Evolutionary conservation across 1,139 yeast species (phyloP), one percentile per base, ranked within the genome.

Genomic region (Magnusiomyces tetraspermus): DNA sequence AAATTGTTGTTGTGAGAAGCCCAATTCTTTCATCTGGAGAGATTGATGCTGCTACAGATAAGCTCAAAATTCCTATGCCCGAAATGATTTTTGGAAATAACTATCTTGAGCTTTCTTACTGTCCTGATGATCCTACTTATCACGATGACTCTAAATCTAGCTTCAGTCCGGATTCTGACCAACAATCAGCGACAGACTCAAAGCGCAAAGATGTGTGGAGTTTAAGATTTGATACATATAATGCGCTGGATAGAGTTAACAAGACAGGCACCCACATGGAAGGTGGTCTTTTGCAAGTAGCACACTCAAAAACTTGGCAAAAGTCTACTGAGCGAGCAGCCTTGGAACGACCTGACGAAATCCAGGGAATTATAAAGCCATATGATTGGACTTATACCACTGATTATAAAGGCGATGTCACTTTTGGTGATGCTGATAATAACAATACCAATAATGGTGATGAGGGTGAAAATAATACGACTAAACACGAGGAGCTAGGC

Each of bases 81-180:
- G 99, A 92, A 65, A 92, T 92, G 98, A 89, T 92, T 17, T 92
- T 92, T 70, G 97, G 97, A n/a, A 82, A 86, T 60, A 90, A 86
- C 65, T 69, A 70, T 55, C 82, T 89, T 30, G 48, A 45, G 24
- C 21, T 45, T 17, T 21, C 48, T 4, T 45, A 45, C 40, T n/a
- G 17, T 2, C 43, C 43, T 10, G 5, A n/a, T 74, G 49, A 19
- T 37, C 59, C 13, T 8, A 30, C 33, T 8, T n/a, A n/a, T n/a
- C n/a, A n/a, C n/a, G 33, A 30, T 13, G 33, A 8, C 33, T 8
- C 33, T 13, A 13, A 30, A 30, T 13, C 33, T 30, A 8, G 11
- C 8, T 13, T 30, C 8, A 36, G 19, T n/a, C 19, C 15, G 15
- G 19, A 36, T 17, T 5, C 15, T 13, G 40, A 36, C 11, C 6